Base-by-base conservation (phyloP, 2,329 filamentous ascomycete species). In the Ophiostoma himal-ulmi region DNA sequence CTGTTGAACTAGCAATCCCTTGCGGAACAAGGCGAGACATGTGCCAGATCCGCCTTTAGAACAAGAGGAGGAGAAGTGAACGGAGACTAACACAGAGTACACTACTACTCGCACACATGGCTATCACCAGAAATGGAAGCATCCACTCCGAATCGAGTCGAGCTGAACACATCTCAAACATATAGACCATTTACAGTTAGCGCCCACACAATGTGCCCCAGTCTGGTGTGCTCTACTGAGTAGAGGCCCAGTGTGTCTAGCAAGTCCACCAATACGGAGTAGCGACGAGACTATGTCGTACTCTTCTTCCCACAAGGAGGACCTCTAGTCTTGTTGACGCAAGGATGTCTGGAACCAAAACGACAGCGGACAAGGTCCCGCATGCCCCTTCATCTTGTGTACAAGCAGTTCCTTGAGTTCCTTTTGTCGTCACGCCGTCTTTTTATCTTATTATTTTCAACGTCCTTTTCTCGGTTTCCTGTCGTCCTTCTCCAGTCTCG, bases 1-100 rank as follows among this genome's bases (percentile, higher is more conserved):
- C 52, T 57, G 52, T 64, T 37, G 30, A 11, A 64, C 60, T 64
- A 64, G 60, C 60, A 34, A 36, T 64, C 60, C 60, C 60, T 64
- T 37, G 60, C 60, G 60, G 60, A 64, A 37, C 60, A 17, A 64
- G 60, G 60, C 60, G 60, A 64, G 60, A 64, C 60, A 64, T 64
- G 60, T 37, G 60, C 60, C 60, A 57, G 52, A 57, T 57, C 44
- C 1, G 17, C 44, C 44, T 48, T 7, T 48, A 48, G 17, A 48
- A 48, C 17, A 39, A 39, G 44, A 48, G 44, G 44, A 48, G 20
- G 14, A n/a, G 44, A 17, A 48, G 44, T 30, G 30, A 30, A 17
- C n/a, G 44, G 20, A 44, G 41, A 44, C 13, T 3, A 44, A 54
- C n/a, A 22, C 6, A 26, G 10, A 54, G 20, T 54, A 22, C 48